Evolutionary conservation across 2,329 filamentous ascomycete species (phyloP).

Genomic region (Fragosphaeria purpurea): DNA sequence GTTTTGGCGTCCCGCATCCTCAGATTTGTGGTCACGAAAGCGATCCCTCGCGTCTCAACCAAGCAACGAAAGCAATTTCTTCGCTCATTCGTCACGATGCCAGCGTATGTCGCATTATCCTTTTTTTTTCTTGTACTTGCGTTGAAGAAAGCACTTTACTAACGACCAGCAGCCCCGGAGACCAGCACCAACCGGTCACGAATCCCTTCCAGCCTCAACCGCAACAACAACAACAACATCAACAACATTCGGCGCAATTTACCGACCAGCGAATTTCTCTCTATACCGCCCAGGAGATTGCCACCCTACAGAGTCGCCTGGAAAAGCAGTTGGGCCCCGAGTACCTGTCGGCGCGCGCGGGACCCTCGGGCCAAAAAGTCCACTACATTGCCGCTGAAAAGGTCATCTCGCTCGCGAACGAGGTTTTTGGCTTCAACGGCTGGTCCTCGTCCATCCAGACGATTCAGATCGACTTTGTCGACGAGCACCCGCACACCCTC

Average conservation of each 20-base stretch:
- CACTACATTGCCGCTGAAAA: conserved; percentile 96
- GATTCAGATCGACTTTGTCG: conserved; percentile 89
- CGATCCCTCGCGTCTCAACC: too few species aligned
- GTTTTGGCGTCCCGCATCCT: too few species aligned
- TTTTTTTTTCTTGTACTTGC: background rate
- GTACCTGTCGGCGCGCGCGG: conserved; percentile 80
- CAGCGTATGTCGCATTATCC: conserved; percentile 11
- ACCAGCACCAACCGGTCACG: conserved; percentile 51
- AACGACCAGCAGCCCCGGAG: conserved; percentile 45
- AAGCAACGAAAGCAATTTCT: too few species aligned
- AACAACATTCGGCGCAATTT: conserved; percentile 25
- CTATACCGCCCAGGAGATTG: conserved; percentile 85
- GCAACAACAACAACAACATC: background rate
- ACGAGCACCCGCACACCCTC: conserved; percentile 68
- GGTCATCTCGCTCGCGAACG: conserved; percentile 87
- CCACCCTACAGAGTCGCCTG: conserved; percentile 73
- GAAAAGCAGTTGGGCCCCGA: conserved; percentile 93
- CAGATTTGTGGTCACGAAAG: too few species aligned
- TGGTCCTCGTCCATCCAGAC: conserved; percentile 96
- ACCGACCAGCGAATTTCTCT: conserved; percentile 50
- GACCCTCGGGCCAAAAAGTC: conserved; percentile 74
- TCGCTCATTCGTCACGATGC: conserved; percentile 9
- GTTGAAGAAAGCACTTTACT: background rate
- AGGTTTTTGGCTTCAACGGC: conserved; percentile 93
- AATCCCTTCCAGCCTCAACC: conserved; percentile 73